Base-by-base conservation (phyloP, 305 asterid species). In the Solanum aculeatissimum region DNA sequence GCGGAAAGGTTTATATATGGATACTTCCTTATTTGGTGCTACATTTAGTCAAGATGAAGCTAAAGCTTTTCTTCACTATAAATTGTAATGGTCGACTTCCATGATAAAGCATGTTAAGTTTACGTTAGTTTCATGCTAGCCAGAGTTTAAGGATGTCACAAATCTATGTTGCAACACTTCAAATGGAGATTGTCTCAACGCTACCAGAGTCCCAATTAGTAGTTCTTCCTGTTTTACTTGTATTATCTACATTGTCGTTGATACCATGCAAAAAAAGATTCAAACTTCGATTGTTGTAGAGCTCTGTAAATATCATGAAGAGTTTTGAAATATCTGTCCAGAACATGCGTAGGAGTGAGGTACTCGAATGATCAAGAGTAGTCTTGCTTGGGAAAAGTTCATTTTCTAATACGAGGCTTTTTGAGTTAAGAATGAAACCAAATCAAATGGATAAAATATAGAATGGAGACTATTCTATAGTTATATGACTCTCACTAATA, bases 61-160 rank as follows among this genome's bases (percentile, higher is more conserved):
- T 71, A 19, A 71, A 40, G 35, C 29, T 71, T 71, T 25, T 1
- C 54, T 42, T 40, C 35, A 54, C 10, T 42, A 15, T 65, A 27
- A 65, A 27, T 29, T 63, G 29, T 27, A 29, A 65, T 65, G 42
- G 42, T 65, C 29, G 21, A n/a, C 9, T 65, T 65, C 43, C 71
- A 65, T 65, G 43, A 65, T 65, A 69, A 69, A 35, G 16, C 29
- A 10, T 35, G 77, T 69, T 38, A 38, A 69, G 29, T 40, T 38
- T 68, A 27, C 10, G 49, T 69, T 38, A 77, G 65, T 77, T 49
- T 51, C 47, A 82, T 83, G 38, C 35, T 77, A 85, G 38, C 62
- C 85, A 21, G 77, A 51, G 53, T 85, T 87, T 43, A 71, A 53
- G 83, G 88, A 87, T 85, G 85, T 85, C 40, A 69, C 90, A 32